Evolutionary conservation across 352 stramenopile species (phyloP).

Genomic region (Phytopythium litorale): DNA sequence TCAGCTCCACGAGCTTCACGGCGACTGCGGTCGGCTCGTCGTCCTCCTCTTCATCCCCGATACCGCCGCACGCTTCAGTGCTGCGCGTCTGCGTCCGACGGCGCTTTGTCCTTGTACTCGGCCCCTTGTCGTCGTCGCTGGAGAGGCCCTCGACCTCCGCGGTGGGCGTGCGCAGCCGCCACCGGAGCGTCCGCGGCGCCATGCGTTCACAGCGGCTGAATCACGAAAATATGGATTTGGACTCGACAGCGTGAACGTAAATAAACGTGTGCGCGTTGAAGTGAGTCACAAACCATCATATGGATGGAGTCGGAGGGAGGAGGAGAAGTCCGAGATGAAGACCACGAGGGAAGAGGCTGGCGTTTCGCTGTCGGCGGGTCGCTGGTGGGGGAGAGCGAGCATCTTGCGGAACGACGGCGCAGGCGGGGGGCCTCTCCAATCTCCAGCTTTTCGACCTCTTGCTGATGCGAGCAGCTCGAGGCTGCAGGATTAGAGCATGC

Average conservation of each 20-base stretch:
- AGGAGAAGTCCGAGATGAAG: background rate
- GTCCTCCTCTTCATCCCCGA: background rate
- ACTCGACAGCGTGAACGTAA: background rate
- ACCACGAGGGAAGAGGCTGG: background rate
- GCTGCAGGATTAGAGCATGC: background rate
- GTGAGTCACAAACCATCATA: too few species aligned
- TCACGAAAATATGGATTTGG: too few species aligned
- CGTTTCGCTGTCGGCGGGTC: background rate
- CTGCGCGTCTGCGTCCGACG: conserved; percentile 4
- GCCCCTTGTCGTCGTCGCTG: background rate
- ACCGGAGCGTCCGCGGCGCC: conserved; percentile 15
- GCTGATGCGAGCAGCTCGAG: background rate
- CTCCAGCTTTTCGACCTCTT: background rate
- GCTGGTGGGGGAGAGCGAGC: background rate
- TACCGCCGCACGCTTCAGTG: background rate
- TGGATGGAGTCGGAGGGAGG: too few species aligned
- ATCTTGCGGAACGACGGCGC: background rate
- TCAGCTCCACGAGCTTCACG: conserved; percentile 53
- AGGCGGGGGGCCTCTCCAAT: background rate
- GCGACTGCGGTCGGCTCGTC: conserved; percentile 8
- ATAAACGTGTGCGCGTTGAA: background rate
- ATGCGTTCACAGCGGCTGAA: background rate
- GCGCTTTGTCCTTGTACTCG: conserved; percentile 10
- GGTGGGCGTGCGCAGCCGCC: background rate
- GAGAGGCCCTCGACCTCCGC: background rate